Percentiles rank a stretch among this genome's conserved stretches.
Conservation (phyloP, 2,329 filamentous ascomycete species). For the Ceratocystiopsis sp. region DNA sequence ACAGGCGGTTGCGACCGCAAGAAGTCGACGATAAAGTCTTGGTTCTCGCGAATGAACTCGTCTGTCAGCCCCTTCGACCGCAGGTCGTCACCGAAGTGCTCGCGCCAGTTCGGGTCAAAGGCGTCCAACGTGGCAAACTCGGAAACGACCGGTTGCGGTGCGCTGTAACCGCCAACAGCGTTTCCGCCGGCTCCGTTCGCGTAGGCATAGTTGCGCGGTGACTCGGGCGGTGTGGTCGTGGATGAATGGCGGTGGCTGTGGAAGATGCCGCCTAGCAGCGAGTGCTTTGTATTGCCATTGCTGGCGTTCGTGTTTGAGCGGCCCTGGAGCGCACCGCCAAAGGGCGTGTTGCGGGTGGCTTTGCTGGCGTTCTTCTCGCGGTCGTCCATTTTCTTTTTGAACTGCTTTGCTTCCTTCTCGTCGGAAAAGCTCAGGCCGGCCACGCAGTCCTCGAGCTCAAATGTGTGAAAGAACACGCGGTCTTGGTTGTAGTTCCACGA, state of each 20-base stretch:
- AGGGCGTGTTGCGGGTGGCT: slow-evolving; percentile 63
- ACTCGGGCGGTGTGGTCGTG: slow-evolving; percentile 40
- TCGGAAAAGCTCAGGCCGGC: slow-evolving; percentile 86
- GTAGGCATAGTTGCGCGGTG: slow-evolving; percentile 26
- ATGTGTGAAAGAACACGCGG: slow-evolving; percentile 92
- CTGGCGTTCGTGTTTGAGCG: slow-evolving; percentile 15
- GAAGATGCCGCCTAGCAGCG: slow-evolving; percentile 44
- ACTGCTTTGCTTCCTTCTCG: slow-evolving; percentile 93
- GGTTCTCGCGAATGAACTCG: slow-evolving; percentile 50
- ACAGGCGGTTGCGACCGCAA: slow-evolving; percentile 35
- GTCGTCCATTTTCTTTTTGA: slow-evolving; percentile 95
- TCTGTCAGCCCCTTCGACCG: slow-evolving; percentile 45
- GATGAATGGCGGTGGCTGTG: slow-evolving; percentile 34
- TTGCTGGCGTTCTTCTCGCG: slow-evolving; percentile 90
- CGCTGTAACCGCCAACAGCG: background rate
- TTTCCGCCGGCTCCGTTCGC: slow-evolving; percentile 2
- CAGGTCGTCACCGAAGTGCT: slow-evolving; percentile 48
- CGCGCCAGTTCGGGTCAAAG: slow-evolving; percentile 47
- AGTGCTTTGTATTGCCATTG: slow-evolving; percentile 15
- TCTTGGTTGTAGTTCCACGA: slow-evolving; percentile 92
- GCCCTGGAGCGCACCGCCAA: slow-evolving; percentile 30
- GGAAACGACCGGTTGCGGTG: slow-evolving; percentile 17
- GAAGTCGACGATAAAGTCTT: slow-evolving; percentile 51
- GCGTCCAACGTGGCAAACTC: slow-evolving; percentile 46
- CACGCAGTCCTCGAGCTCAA: slow-evolving; percentile 84